Evolutionary conservation across 345 rosid species (phyloP), one percentile per base, ranked within the genome.

Genomic region (Citrus trifoliata): DNA sequence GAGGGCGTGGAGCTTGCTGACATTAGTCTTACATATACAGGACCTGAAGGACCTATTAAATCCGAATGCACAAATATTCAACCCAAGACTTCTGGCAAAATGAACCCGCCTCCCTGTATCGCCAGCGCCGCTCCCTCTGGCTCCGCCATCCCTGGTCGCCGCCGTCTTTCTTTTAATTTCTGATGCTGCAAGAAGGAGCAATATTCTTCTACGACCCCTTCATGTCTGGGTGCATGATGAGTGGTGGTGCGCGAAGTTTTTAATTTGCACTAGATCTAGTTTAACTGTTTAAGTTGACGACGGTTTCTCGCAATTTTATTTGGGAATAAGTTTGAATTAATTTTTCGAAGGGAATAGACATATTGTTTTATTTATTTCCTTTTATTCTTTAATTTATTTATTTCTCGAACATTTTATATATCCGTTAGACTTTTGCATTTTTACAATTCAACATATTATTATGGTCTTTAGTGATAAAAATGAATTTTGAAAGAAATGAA

Each of bases 41-140:
- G 85, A 30, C 28, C 48, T 0, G 62, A 60, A 16, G 86, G 76
- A 19, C 70, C 79, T 2, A 65, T 76, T 1, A 35, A 16, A 21
- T 80, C 80, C 10, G n/a, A 24, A 22, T 85, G 88, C 28, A 3
- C n/a, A 10, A 85, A 87, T 53, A 82, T 81, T 5, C 14, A 24
- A 10, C 88, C 88, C 8, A 55, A 1, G 12, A n/a, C 80, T 32
- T 3, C 65, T 0, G 86, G 89, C 12, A 78, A 8, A 25, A 71
- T 55, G 28, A 78, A 58, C 33, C 87, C 85, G 0, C 6, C 18
- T 0, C 33, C 79, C 3, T 83, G 88, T n/a, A 35, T 69, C 28
- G 25, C 24, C 64, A 22, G n/a, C 6, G 21, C 40, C 21, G 2
- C 51, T 12, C 51, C 18, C 51, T 46, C 51, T 13, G 51, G 51